phyloP scores from a whole-genome alignment of 495 filamentous ascomycete genomes.

The Penicillium daleae region DNA sequence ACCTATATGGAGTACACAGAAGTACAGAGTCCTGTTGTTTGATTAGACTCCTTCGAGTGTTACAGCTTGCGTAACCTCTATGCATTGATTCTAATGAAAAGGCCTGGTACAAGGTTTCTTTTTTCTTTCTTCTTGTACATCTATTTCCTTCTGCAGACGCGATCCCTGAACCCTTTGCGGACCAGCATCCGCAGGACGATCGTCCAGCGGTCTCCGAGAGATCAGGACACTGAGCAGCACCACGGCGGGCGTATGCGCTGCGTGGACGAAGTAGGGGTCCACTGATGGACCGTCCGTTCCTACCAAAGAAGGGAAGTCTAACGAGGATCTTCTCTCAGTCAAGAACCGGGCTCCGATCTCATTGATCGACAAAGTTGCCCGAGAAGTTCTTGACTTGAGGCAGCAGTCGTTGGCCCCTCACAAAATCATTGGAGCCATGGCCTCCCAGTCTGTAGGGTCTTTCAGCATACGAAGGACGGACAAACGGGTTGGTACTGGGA shows the following conservation, averaged over 20 bases:
- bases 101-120: background rate
- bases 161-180: conserved; percentile 1
- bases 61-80: background rate
- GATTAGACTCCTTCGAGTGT: background rate
- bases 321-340: conserved; percentile 31
- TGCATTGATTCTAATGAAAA: background rate
- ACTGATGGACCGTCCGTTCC: conserved; percentile 34
- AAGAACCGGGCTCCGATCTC: conserved; percentile 11
- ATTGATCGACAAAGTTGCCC: conserved; percentile 16
- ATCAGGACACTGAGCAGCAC: background rate
- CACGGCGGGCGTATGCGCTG: conserved; percentile 1
- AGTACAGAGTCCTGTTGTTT: background rate
- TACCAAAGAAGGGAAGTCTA: conserved; percentile 22
- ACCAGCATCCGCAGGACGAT: conserved; percentile 10
- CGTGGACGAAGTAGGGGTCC: conserved; percentile 26
- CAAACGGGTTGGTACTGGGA: background rate
- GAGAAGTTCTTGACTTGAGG: conserved; percentile 18
- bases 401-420: conserved; percentile 5
- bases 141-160: background rate
- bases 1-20: background rate
- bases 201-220: conserved; percentile 1
- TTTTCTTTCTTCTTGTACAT: background rate
- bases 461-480: background rate
- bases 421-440: background rate
- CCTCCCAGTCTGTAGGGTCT: background rate